Conservation (phyloP, 768 basidiomycete species). For the Gloeostereum incarnatum region DNA sequence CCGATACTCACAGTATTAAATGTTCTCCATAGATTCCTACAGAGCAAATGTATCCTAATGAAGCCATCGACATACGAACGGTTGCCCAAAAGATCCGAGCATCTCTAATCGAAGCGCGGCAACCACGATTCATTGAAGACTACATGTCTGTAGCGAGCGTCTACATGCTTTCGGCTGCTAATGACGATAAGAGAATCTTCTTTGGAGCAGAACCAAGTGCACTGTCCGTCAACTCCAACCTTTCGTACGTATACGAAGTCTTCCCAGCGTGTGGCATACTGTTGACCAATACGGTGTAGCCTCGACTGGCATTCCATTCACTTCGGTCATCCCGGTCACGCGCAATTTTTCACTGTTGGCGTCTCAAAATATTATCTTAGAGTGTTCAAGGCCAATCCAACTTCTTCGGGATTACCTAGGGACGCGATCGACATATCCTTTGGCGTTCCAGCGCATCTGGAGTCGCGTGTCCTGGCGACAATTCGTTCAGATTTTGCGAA, state of each 20-base stretch:
- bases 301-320: conserved; percentile 1
- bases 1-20: conserved; percentile 6
- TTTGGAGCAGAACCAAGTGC: conserved; percentile 6
- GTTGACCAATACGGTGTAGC: neutral
- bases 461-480: conserved; percentile 10
- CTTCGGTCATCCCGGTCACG: conserved; percentile 4
- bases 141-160: conserved; percentile 12
- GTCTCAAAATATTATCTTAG: conserved; percentile 12
- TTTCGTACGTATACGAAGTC: conserved; percentile 7
- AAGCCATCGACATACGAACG: conserved; percentile 4
- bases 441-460: conserved; percentile 11
- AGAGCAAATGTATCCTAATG: neutral
- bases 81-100: conserved; percentile 12
- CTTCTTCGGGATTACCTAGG: conserved; percentile 11
- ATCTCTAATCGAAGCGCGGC: conserved; percentile 8
- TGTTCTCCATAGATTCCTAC: conserved; percentile 1
- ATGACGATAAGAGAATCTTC: conserved; percentile 10
- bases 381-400: conserved; percentile 15
- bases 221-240: conserved; percentile 15
- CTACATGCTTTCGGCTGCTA: conserved; percentile 12
- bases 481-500: conserved; percentile 10
- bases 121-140: conserved; percentile 9
- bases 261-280: neutral
- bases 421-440: conserved; percentile 10
- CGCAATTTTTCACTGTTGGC: conserved; percentile 11